phyloP scores from a whole-genome alignment of 306 rosid species.

The Cyclanthera cordifolia region DNA sequence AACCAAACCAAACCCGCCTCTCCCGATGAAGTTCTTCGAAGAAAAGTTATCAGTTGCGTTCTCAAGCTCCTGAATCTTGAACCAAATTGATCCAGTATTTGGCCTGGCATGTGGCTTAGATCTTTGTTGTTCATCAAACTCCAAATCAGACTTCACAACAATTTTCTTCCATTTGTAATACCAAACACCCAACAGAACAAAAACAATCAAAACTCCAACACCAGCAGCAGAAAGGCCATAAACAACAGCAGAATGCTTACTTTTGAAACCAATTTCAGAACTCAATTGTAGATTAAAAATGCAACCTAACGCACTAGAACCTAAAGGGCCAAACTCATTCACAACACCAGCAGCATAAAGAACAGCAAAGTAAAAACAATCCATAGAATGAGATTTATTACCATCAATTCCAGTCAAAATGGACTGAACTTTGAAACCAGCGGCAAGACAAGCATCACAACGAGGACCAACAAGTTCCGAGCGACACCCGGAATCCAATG shows the following conservation, averaged over 20 bases:
- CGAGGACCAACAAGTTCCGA: slow-evolving; percentile 41
- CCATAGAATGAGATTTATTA: slow-evolving; percentile 36
- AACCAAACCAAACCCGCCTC: slow-evolving; percentile 90
- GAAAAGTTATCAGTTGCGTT: slow-evolving; percentile 72
- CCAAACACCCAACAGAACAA: slow-evolving; percentile 57
- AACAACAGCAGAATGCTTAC: slow-evolving; percentile 42
- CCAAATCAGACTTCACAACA: slow-evolving; percentile 19
- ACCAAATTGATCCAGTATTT: slow-evolving; percentile 83
- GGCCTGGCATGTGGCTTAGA: slow-evolving; percentile 64
- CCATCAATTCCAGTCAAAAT: slow-evolving; percentile 37
- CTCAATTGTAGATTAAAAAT: slow-evolving; percentile 35
- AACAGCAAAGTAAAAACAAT: slow-evolving; percentile 47
- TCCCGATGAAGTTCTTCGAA: slow-evolving; percentile 63
- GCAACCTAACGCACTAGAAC: slow-evolving; percentile 48
- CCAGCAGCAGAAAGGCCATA: slow-evolving; percentile 73
- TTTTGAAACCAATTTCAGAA: slow-evolving; percentile 24
- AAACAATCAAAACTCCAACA: slow-evolving; percentile 46
- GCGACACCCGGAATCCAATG: slow-evolving; percentile 39
- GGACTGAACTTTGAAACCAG: slow-evolving; percentile 34
- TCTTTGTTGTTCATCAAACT: slow-evolving; percentile 41
- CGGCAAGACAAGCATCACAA: slow-evolving; percentile 51
- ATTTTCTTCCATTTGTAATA: slow-evolving; percentile 32
- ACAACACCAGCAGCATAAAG: slow-evolving; percentile 88
- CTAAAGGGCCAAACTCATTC: slow-evolving; percentile 65
- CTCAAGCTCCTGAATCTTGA: slow-evolving; percentile 72